Evolutionary conservation across 371 early-diverging fungal species (phyloP), one percentile per base, ranked within the genome.

Genomic region (Mortierella sp.): DNA sequence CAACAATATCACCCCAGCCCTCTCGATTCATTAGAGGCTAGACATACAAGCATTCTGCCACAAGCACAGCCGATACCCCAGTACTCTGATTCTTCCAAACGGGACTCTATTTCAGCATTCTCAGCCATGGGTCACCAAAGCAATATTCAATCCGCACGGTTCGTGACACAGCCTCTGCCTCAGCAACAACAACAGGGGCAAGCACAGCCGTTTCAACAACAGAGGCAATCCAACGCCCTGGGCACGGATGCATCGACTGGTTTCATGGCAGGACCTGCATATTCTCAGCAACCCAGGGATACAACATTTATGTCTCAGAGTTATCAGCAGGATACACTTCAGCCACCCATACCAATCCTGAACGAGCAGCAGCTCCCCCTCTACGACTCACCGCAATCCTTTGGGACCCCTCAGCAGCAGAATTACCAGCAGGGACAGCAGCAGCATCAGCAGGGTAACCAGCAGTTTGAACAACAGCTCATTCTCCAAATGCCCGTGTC

Each of bases 361-460:
- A 34, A 61, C 34, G 61, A 61, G 22, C 50, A 50, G 50, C 61
- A 61, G 34, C 61, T 61, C 8, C 61, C 34, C 6, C 61, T 61
- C 9, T 61, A 61, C n/a, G 61, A 34, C 19, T 61, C 61, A 8
- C 61, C 37, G 9, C 31, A 41, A 45, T 11, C 34, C 48, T 40
- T 45, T 26, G 31, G 37, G 13, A 45, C 70, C 48, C 37, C 61
- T 29, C 74, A 68, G 41, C 34, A 29, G 45, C 52, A 52, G n/a
- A n/a, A 55, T 26, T 40, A 41, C 37, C 3, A 22, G 22, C 71
- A 48, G 31, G 55, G 66, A 43, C 53, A 63, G n/a, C 64, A 52
- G 13, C 68, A 53, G 24, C 72, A 70, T 26, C 66, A 70, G 34
- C 45, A 52, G 22, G 37, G 19, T 61, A 34, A 61, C 4, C 55